These are phyloP conservation scores for Lindgomyces ingoldianus DNA, from an alignment of 495 filamentous ascomycete species.

Conservation along the genomic window DNA sequence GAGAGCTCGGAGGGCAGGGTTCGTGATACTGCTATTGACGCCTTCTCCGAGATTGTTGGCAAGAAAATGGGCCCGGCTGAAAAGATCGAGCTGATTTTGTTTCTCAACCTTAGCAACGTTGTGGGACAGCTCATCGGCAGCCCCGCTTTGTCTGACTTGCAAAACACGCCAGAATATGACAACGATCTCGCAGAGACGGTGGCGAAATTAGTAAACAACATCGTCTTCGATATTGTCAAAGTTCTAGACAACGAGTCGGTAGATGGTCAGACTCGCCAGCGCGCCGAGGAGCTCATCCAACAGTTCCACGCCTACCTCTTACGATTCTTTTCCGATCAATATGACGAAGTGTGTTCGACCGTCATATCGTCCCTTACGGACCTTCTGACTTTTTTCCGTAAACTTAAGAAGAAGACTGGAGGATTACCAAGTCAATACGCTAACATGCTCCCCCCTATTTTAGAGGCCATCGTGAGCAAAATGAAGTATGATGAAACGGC, in stretches of 20 bases:
- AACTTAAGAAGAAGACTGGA: conserved; percentile 62
- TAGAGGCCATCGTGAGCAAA: conserved; percentile 88
- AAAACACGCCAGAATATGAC: conserved; percentile 79
- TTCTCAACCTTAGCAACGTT: conserved; percentile 81
- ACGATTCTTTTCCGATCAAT: conserved; percentile 95
- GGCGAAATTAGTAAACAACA: conserved; percentile 92
- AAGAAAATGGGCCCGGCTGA: conserved; percentile 96
- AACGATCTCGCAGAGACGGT: conserved; percentile 92
- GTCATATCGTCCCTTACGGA: conserved; percentile 91
- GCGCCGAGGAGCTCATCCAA: conserved; percentile 73
- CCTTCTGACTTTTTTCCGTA: conserved; percentile 82
- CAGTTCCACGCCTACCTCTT: conserved; percentile 81
- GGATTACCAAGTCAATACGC: conserved; percentile 67
- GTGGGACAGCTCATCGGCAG: conserved; percentile 78
- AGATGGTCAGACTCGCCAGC: conserved; percentile 55
- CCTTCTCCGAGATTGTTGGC: conserved; percentile 89
- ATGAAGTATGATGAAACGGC: conserved; percentile 96
- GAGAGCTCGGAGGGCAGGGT: conserved; percentile 67
- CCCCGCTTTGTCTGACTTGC: conserved; percentile 69
- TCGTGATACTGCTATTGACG: conserved; percentile 83
- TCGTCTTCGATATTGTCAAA: conserved; percentile 79
- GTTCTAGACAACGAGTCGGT: conserved; percentile 65
- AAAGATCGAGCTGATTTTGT: conserved; percentile 90
- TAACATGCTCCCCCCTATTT: conserved; percentile 76
- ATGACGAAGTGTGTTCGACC: conserved; percentile 93